A percentile compares a stretch with the other conserved stretches of the same genome.
Conservation (phyloP, 2,329 filamentous ascomycete species). For the Dryadomyces sulphureus region DNA sequence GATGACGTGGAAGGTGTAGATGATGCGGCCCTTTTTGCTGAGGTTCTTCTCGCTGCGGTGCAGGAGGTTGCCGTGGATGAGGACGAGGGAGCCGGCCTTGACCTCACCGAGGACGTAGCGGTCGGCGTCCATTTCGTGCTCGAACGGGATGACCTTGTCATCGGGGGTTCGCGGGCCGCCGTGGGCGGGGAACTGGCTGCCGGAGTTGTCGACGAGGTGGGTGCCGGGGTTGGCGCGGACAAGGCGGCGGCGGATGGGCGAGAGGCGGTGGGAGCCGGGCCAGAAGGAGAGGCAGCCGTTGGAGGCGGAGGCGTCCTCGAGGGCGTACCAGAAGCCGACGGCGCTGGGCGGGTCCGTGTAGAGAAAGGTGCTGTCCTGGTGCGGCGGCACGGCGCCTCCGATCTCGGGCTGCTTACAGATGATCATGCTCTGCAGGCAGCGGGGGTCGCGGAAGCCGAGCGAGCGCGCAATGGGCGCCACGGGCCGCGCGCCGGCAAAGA, state of each 20-base stretch:
- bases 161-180: conserved; percentile 17
- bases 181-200: conserved; percentile 45
- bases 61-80: conserved; percentile 90
- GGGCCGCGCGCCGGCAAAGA: conserved; percentile 20
- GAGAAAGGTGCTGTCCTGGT: conserved; percentile 86
- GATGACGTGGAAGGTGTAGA: conserved; percentile 96
- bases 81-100: conserved; percentile 74
- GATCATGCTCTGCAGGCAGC: conserved; percentile 83
- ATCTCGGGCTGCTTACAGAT: conserved; percentile 98
- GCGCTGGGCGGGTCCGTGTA: conserved; percentile 82
- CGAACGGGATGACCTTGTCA: neutral
- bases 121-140: conserved; percentile 26
- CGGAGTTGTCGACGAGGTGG: conserved; percentile 57
- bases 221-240: conserved; percentile 50
- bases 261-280: conserved; percentile 61
- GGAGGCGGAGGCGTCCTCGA: conserved; percentile 74
- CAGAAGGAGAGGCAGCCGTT: conserved; percentile 87
- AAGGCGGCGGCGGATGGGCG: conserved; percentile 57
- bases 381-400: conserved; percentile 75
- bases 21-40: conserved; percentile 74
- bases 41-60: conserved; percentile 94
- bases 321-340: conserved; percentile 93
- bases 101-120: conserved; percentile 73
- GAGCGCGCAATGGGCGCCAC: conserved; percentile 50
- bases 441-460: conserved; percentile 62